A percentile compares a stretch with the other conserved stretches of the same genome.
phyloP scores from a whole-genome alignment of 1,284 basidiomycete species.

The Papiliotrema laurentii region DNA sequence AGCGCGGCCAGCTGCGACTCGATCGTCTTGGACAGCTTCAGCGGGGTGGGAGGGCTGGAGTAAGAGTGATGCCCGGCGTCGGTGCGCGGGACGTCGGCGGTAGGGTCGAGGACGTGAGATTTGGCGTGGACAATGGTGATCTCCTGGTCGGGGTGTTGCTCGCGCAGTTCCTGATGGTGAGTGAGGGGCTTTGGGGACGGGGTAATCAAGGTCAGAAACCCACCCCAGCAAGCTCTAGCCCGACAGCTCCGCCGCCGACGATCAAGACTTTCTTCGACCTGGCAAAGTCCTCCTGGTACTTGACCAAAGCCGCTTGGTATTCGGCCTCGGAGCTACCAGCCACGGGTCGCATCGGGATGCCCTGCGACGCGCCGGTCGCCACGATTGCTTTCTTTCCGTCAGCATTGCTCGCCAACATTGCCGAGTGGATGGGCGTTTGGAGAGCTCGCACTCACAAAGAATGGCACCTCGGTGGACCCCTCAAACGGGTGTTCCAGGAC shows the following conservation, averaged over 20 bases:
- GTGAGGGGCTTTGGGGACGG: background rate
- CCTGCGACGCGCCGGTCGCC: slow-evolving; percentile 42
- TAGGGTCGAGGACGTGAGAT: slow-evolving; percentile 25
- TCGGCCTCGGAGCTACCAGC: slow-evolving; percentile 21
- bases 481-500: slow-evolving; percentile 43
- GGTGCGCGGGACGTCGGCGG: slow-evolving; percentile 6
- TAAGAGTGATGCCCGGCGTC: slow-evolving; percentile 14
- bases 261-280: slow-evolving; percentile 39
- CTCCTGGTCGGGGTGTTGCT: slow-evolving; percentile 24
- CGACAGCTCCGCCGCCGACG: slow-evolving; percentile 50
- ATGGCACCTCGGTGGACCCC: slow-evolving; percentile 41
- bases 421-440: background rate
- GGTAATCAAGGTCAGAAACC: slow-evolving; percentile 10
- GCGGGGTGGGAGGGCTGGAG: slow-evolving; percentile 19
- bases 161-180: slow-evolving; percentile 27
- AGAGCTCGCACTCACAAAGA: slow-evolving; percentile 35
- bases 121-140: slow-evolving; percentile 42
- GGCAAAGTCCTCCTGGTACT: slow-evolving; percentile 36
- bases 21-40: slow-evolving; percentile 32
- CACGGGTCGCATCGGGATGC: slow-evolving; percentile 38
- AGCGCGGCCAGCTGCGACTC: slow-evolving; percentile 32
- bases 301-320: slow-evolving; percentile 20
- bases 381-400: slow-evolving; percentile 33
- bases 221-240: slow-evolving; percentile 50
- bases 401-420: background rate